Evolutionary conservation across 805 yeast genomes (phyloP).

Genomic region (Lipomyces spencermartinsiae): DNA sequence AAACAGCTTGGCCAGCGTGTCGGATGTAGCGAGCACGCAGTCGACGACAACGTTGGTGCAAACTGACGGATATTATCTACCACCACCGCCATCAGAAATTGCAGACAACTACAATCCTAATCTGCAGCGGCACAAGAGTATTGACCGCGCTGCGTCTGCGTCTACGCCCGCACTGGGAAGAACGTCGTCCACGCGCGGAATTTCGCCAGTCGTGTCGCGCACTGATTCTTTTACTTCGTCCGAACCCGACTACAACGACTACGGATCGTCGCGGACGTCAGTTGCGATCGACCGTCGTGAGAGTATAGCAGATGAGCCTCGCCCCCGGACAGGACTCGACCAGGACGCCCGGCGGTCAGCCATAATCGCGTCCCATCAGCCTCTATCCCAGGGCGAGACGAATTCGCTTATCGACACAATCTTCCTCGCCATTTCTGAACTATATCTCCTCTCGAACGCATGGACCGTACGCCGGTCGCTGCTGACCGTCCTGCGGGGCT

Average conservation of each 20-base stretch:
- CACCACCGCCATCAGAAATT: slow-evolving; percentile 27
- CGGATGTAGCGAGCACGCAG: slow-evolving; percentile 5
- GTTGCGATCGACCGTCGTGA: slow-evolving; percentile 12
- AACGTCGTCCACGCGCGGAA: slow-evolving; percentile 3
- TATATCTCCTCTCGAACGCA: slow-evolving; percentile 39
- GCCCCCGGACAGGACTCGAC: slow-evolving; percentile 7
- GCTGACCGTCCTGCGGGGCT: slow-evolving; percentile 39
- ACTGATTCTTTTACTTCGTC: slow-evolving; percentile 19
- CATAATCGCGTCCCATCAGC: slow-evolving; percentile 17
- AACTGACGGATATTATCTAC: slow-evolving; percentile 15
- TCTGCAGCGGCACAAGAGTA: slow-evolving; percentile 8
- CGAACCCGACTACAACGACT: slow-evolving; percentile 16
- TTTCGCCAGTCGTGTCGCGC: slow-evolving; percentile 1
- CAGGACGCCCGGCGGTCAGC: slow-evolving; percentile 20
- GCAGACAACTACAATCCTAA: slow-evolving; percentile 23
- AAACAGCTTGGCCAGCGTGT: slow-evolving; percentile 18
- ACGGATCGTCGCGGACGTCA: slow-evolving; percentile 8
- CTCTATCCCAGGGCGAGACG: slow-evolving; percentile 31
- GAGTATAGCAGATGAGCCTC: background rate
- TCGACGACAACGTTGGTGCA: background rate
- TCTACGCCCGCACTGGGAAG: slow-evolving; percentile 19
- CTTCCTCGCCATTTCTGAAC: slow-evolving; percentile 37
- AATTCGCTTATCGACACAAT: slow-evolving; percentile 36
- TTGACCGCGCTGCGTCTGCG: slow-evolving; percentile 2
- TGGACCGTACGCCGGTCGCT: slow-evolving; percentile 40